Base-by-base conservation (phyloP, 2,329 filamentous ascomycete species). In the Aspergillus oerlinghausenensis region DNA sequence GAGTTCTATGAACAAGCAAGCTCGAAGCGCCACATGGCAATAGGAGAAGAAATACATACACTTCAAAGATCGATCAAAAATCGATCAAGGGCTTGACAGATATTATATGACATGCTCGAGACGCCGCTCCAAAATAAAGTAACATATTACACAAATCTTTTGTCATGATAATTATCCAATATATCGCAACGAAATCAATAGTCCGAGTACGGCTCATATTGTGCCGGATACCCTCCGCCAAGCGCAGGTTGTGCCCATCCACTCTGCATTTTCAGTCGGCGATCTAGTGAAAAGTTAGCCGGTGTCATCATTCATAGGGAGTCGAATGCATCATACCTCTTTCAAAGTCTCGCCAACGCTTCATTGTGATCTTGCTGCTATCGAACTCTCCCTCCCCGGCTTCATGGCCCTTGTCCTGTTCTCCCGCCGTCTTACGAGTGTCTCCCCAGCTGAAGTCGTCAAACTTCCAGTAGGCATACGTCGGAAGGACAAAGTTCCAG, bases 381-480 rank as follows among this genome's bases (percentile, higher is more conserved):
- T 99, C 95, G 68, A 99, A 99, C 75, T 97, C 94, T 62, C 94
- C 94, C 75, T 97, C 91, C 61, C 88, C 88, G 69, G 93, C 92
- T 14, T 69, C 71, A 60, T 92, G 86, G 32, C 90, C 89, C 77
- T 93, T 94, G 80, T 93, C 88, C 78, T 89, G 90, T 70, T 96
- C 93, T 28, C 92, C 92, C 0, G 88, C 90, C 43, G 93, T 96
- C 84, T 97, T 96, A 60, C 94, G 86, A 55, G 94, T 99, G 62
- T 99, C 95, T 69, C 94, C 94, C 94, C 94, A 99, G 56, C 90
- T 96, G 81, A 99, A 99, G 79, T 99, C 94, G 73, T 99, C 94
- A 73, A 99, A 99, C 78, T 99, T 97, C 94, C 94, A 99, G 81
- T 93, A 99, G 3, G 94, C 89, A 72, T 99, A 99, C 7, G 85